A percentile compares a stretch with the other conserved stretches of the same genome.
These are phyloP conservation scores for Cryoendolithus antarcticus DNA, from an alignment of 2,329 filamentous ascomycete species.

Conservation along the genomic window DNA sequence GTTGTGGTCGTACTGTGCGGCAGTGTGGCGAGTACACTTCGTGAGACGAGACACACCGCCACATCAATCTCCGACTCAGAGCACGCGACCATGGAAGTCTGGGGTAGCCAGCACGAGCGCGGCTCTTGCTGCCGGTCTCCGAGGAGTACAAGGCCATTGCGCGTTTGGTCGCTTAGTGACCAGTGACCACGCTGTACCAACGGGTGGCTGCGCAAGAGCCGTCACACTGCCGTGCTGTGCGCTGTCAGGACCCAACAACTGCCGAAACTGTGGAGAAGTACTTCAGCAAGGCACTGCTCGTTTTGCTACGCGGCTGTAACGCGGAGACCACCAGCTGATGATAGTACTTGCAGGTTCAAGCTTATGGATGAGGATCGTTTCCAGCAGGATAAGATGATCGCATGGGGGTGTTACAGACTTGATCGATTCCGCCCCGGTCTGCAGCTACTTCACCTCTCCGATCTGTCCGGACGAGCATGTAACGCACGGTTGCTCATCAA, in stretches of 20 bases:
- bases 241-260: too few relatives aligned
- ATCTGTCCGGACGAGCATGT: conserved; percentile 48
- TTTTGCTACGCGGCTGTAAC: too few relatives aligned
- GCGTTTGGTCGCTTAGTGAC: too few relatives aligned
- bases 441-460: conserved; percentile 63
- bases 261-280: too few relatives aligned
- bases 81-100: conserved; percentile 1
- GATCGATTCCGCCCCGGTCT: conserved; percentile 68
- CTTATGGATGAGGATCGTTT: conserved; percentile 77
- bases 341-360: conserved; percentile 49
- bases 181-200: too few relatives aligned
- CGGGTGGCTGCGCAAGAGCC: too few relatives aligned
- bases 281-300: too few relatives aligned
- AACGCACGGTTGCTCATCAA: conserved; percentile 61
- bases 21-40: too few relatives aligned
- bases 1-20: too few relatives aligned
- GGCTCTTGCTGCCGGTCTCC: conserved; percentile 1
- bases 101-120: neutral
- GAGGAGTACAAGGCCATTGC: neutral
- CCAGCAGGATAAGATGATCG: conserved; percentile 59
- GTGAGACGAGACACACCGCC: too few relatives aligned
- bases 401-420: conserved; percentile 79
- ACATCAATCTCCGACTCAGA: neutral
- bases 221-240: too few relatives aligned
- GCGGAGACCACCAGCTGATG: too few relatives aligned